phyloP scores from a whole-genome alignment of 768 basidiomycete species.

The Phylloporus arenicola region DNA sequence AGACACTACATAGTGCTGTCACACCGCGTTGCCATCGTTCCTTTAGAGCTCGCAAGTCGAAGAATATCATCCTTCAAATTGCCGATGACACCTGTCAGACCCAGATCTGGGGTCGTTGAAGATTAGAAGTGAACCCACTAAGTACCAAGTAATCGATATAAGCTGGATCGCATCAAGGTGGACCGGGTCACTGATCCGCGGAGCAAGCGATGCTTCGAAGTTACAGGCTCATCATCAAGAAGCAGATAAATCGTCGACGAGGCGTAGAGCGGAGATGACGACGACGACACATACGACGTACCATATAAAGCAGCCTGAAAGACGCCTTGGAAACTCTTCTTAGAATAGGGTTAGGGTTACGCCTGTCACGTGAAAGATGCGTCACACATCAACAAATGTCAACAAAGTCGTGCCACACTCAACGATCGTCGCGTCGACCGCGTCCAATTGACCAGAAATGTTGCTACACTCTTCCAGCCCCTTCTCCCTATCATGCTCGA shows the following conservation, averaged over 20 bases:
- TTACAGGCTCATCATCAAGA: background rate
- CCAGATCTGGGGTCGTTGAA: no score
- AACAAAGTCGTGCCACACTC: constrained; percentile 20
- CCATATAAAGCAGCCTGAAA: background rate
- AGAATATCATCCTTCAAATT: no score
- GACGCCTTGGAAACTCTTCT: background rate
- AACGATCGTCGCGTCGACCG: constrained; percentile 4
- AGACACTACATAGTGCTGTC: no score
- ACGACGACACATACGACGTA: background rate
- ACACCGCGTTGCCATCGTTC: background rate
- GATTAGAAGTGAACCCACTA: no score
- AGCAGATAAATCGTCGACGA: background rate
- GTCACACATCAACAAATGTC: constrained; percentile 22
- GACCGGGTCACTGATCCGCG: background rate
- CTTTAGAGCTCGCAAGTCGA: background rate
- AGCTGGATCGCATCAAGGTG: no score
- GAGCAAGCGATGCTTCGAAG: background rate
- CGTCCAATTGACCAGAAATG: constrained; percentile 6
- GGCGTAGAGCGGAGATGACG: background rate
- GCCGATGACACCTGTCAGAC: no score
- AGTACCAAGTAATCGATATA: no score
- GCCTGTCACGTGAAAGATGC: constrained; percentile 9
- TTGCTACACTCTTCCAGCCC: constrained; percentile 24
- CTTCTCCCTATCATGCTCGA: constrained; percentile 28
- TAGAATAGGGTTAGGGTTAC: background rate